A percentile compares a stretch with the other conserved stretches of the same genome.
These are phyloP conservation scores for Tagetes erecta DNA, from an alignment of 129 eudicot species.

Conservation along the genomic window DNA sequence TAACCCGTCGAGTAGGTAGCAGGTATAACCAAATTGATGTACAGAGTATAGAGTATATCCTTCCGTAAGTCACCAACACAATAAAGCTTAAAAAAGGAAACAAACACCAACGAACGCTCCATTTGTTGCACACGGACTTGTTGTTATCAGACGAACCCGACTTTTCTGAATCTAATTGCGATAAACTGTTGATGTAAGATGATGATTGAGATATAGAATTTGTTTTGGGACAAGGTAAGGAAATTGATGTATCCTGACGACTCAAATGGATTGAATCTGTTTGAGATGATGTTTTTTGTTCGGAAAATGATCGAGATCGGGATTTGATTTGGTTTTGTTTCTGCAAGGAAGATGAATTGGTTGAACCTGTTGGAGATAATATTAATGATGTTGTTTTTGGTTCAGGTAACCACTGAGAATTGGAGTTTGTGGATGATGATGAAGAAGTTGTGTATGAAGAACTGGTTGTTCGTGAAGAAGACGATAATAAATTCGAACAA, in stretches of 20 bases:
- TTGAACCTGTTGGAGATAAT: constrained; percentile 3
- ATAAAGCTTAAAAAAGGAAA: constrained; percentile 40
- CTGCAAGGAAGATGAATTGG: background rate
- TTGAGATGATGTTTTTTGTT: constrained; percentile 13
- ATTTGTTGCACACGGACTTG: constrained; percentile 9
- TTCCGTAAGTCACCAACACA: constrained; percentile 49
- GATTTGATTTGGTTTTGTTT: background rate
- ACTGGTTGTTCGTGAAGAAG: constrained; percentile 30
- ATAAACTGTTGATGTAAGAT: constrained; percentile 19
- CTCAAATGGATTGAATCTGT: background rate
- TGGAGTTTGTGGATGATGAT: constrained; percentile 36
- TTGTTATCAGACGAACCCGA: background rate
- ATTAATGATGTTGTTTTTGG: constrained; percentile 16
- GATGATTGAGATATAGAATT: background rate
- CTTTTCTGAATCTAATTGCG: constrained; percentile 11
- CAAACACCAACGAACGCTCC: constrained; percentile 37
- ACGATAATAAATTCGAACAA: constrained; percentile 27
- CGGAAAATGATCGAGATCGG: background rate
- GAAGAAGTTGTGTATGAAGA: constrained; percentile 32
- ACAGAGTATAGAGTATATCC: constrained; percentile 49
- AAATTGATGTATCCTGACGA: constrained; percentile 11
- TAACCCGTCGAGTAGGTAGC: constrained; percentile 26
- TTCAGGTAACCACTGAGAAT: constrained; percentile 26
- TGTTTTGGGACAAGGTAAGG: background rate
- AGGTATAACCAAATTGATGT: constrained; percentile 49